Percentiles rank a stretch among this genome's conserved stretches.
These are phyloP conservation scores for Planoprotostelium fungivorum DNA, from an alignment of 78 protist species.

Conservation along the genomic window DNA sequence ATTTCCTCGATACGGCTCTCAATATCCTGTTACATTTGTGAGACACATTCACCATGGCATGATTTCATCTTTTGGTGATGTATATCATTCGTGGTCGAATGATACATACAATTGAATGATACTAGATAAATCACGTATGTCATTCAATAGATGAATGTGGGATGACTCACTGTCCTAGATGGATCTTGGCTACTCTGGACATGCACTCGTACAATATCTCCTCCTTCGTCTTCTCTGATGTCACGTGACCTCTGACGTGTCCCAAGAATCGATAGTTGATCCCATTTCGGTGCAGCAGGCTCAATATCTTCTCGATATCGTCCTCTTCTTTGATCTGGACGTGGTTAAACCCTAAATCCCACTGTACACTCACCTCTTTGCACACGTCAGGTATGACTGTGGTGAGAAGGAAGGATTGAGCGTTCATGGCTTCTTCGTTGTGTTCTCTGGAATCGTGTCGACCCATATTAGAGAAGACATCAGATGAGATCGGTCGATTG, in stretches of 20 bases:
- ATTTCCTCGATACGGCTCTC: not conserved
- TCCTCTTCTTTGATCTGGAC: not conserved
- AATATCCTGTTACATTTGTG: not conserved
- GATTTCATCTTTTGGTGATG: too few relatives aligned
- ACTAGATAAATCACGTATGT: too few relatives aligned
- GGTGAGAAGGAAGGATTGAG: not conserved
- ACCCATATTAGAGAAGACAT: constrained; percentile 48
- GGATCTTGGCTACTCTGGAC: not conserved
- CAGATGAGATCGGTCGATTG: constrained; percentile 38
- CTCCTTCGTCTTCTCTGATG: not conserved
- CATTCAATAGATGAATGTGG: not conserved
- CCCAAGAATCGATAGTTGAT: not conserved
- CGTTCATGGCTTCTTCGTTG: constrained; percentile 43
- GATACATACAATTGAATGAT: too few relatives aligned
- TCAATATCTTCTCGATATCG: too few relatives aligned
- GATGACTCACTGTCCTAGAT: not conserved
- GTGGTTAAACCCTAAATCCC: too few relatives aligned
- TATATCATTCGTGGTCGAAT: too few relatives aligned
- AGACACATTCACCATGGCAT: not conserved
- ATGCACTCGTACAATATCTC: not conserved
- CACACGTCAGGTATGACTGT: constrained; percentile 37
- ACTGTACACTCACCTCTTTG: not conserved
- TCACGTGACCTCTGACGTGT: not conserved
- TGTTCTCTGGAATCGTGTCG: constrained; percentile 17
- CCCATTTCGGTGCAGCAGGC: not conserved